These are phyloP conservation scores for Phytopythium aichiense DNA, from an alignment of 352 stramenopile genomes.

Conservation along the genomic window DNA sequence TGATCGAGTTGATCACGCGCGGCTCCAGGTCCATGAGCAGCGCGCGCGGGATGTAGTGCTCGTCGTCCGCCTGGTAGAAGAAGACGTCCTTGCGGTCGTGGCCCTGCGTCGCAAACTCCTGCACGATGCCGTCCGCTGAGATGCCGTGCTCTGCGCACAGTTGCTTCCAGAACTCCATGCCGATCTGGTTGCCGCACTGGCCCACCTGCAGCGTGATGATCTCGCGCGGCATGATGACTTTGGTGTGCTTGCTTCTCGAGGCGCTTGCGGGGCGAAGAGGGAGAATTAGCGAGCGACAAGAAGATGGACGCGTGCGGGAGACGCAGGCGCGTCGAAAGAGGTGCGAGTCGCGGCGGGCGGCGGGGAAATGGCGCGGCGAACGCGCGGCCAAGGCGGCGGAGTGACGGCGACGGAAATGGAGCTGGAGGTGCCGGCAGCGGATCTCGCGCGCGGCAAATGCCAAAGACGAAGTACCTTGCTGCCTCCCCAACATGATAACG, in stretches of 20 bases:
- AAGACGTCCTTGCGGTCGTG: slow-evolving; percentile 99
- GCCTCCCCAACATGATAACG: too few relatives aligned
- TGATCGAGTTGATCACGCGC: slow-evolving; percentile 91
- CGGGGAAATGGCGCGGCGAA: not conserved
- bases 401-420: too few relatives aligned
- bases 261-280: not conserved
- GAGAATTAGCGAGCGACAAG: not conserved
- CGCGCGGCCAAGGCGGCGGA: not conserved
- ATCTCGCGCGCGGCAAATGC: not conserved
- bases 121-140: slow-evolving; percentile 93
- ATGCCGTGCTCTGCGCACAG: slow-evolving; percentile 99
- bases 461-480: not conserved
- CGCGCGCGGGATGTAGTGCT: slow-evolving; percentile 97
- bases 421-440: not conserved
- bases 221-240: slow-evolving; percentile 91
- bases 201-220: slow-evolving; percentile 99
- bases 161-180: slow-evolving; percentile 99
- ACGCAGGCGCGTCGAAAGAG: not conserved
- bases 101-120: slow-evolving; percentile 90
- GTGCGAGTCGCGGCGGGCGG: too few relatives aligned
- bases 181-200: slow-evolving; percentile 99
- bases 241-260: not conserved
- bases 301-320: not conserved
- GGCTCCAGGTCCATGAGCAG: slow-evolving; percentile 98
- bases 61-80: slow-evolving; percentile 99